Base-by-base conservation (phyloP, 352 stramenopile genomes). In the Phytophthora lateralis region DNA sequence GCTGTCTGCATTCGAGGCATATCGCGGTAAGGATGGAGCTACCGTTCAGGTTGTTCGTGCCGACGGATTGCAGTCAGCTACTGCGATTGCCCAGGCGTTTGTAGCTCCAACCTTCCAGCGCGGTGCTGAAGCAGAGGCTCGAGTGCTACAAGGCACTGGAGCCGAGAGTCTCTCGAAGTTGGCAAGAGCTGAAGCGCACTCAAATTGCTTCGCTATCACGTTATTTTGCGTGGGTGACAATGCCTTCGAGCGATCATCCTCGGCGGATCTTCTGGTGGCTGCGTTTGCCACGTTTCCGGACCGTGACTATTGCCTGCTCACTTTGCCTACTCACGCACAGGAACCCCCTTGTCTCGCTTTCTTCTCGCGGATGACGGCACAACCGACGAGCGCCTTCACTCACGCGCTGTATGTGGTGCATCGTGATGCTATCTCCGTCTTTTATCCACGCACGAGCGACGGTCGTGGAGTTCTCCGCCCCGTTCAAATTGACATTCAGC, bases 181-280 rank as follows among this genome's bases (percentile, higher is more conserved):
- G 7, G 27, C 73, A n/a, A 58, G 63, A 49, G 63, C 74, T 30
- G 73, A 88, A 60, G 76, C 76, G 0, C 59, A 68, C 11, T 57
- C 55, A 3, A 90, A 88, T 35, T 87, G 76, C 63, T 90, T 90
- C 45, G 72, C 75, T 14, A 69, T 90, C 34, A 88, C 80, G 6
- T 60, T 90, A 12, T 85, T 88, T 55, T 90, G 80, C 44, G 80
- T 90, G n/a, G 49, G 54, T 20, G 60, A 65, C 30, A 71, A 86
- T 43, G 64, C 60, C 0, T 70, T 75, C 20, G 72, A 81, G 41
- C 70, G 80, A 8, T 65, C 66, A n/a, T 63, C 74, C 8, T 71
- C 78, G 2, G 50, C 48, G 4, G 78, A 85, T 48, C 53, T 90
- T 43, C 60, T 90, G 6, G 65, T 71, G 20, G 65, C 75, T 46